Base-by-base conservation (phyloP, 2,329 filamentous ascomycete species). In the Didymella pinodella region DNA sequence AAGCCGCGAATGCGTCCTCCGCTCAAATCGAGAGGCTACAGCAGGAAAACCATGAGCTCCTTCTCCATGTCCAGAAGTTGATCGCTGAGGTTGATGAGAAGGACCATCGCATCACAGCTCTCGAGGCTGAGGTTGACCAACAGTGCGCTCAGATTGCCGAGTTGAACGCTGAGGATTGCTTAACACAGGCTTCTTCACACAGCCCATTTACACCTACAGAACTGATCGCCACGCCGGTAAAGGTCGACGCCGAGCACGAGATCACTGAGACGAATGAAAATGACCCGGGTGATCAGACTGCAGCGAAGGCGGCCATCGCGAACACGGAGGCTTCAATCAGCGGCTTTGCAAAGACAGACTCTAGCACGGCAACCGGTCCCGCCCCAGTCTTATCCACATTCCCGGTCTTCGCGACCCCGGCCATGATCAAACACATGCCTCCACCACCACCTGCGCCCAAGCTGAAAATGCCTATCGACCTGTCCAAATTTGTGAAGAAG, bases 401-500 rank as follows among this genome's bases (percentile, higher is more conserved):
- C 8, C 65, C 63, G 0, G 46, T 57, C 20, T 67, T 70, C 41
- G 52, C 60, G 2, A 66, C 68, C 1, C 45, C 57, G 8, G 57
- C 65, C 1, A 72, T 55, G 0, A 44, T 72, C 32, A 74, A 71
- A 59, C 57, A 58, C 1, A 52, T 52, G 0, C 43, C 66, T 4
- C 65, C 67, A 0, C 63, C 64, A 0, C 66, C 68, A 7, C 66
- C 63, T 18, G 64, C 70, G 1, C 67, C 63, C 28, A 62, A 55
- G 8, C 48, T 74, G 16, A 65, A 62, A 14, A 65, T 72, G 29
- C 63, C 63, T 0, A 62, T 72, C 2, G 67, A 72, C 31, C 48
- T 65, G 20, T 64, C 65, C 1, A 70, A 68, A 41, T 69, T 59
- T 12, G 58, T 60, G 4, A 70, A 68, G 57, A 66, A 69, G 49